Conservation (phyloP, 805 yeast species). For the Starmera caribaea region DNA sequence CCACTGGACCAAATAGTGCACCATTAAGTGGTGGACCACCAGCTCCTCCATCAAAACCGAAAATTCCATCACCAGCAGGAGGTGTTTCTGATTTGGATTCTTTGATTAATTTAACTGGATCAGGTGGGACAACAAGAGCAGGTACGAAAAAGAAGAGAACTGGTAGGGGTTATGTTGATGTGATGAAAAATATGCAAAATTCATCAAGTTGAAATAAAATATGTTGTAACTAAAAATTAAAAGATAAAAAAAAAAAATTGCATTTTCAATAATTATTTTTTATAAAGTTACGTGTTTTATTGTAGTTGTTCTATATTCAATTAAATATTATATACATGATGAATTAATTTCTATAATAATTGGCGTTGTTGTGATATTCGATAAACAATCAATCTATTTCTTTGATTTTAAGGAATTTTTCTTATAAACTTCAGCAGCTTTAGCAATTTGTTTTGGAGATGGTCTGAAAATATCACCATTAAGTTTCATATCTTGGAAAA, state of each 20-base stretch:
- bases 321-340: too few species aligned
- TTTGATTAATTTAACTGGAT: constrained; percentile 27
- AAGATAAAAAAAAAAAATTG: not conserved
- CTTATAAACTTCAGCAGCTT: not conserved
- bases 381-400: too few species aligned
- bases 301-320: too few species aligned
- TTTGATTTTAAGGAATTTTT: too few species aligned
- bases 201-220: not conserved
- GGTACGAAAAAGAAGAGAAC: constrained; percentile 32
- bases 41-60: constrained; percentile 3
- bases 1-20: constrained; percentile 1
- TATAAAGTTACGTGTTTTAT: too few species aligned
- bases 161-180: constrained; percentile 60
- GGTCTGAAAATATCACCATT: constrained; percentile 26
- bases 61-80: constrained; percentile 8
- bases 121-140: constrained; percentile 16
- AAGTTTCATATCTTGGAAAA: constrained; percentile 20
- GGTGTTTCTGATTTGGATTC: constrained; percentile 33
- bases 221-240: not conserved
- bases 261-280: too few species aligned
- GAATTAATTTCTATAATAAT: too few species aligned
- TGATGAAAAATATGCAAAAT: constrained; percentile 30
- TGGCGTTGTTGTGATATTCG: too few species aligned
- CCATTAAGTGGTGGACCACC: constrained; percentile 4
- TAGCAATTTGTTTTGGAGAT: constrained; percentile 11